A percentile compares a stretch with the other conserved stretches of the same genome.
phyloP scores from a whole-genome alignment of 1,284 basidiomycete species.

The Apiotrichum montevideense region DNA sequence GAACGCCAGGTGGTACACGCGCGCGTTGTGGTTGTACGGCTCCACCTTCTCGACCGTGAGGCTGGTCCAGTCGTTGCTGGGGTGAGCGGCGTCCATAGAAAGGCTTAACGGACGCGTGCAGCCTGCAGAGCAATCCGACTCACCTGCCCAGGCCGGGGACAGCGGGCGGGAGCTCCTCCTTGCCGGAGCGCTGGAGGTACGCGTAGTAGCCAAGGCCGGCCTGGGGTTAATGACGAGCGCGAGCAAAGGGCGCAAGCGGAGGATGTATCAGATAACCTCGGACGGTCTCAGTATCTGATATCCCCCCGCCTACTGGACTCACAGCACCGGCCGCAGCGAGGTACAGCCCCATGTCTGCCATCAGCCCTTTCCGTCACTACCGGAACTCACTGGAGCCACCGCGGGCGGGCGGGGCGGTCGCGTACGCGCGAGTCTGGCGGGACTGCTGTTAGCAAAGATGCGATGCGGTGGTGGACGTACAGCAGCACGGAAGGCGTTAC shows the following conservation, averaged over 20 bases:
- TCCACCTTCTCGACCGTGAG: slow-evolving; percentile 75
- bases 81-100: too few species aligned
- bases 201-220: slow-evolving; percentile 38
- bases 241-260: too few species aligned
- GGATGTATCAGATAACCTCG: too few species aligned
- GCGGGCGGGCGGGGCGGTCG: slow-evolving; percentile 3
- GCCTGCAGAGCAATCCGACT: not conserved
- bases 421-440: slow-evolving; percentile 6
- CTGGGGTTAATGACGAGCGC: not conserved
- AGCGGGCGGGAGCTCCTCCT: slow-evolving; percentile 3
- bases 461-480: not conserved
- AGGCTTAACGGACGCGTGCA: too few species aligned
- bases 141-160: slow-evolving; percentile 31
- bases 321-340: slow-evolving; percentile 35
- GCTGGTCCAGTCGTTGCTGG: slow-evolving; percentile 41
- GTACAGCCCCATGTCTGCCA: slow-evolving; percentile 30
- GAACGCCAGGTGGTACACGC: slow-evolving; percentile 77
- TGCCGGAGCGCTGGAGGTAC: slow-evolving; percentile 30
- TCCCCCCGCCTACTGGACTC: slow-evolving; percentile 4
- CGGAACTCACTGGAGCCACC: slow-evolving; percentile 13
- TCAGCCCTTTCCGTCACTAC: not conserved
- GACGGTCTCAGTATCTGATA: too few species aligned
- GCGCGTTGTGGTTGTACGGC: slow-evolving; percentile 88
- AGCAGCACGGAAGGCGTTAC: slow-evolving; percentile 13
- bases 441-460: not conserved